Conservation (phyloP, 208 protist genomes). For the Plasmodiophora brassicae region DNA sequence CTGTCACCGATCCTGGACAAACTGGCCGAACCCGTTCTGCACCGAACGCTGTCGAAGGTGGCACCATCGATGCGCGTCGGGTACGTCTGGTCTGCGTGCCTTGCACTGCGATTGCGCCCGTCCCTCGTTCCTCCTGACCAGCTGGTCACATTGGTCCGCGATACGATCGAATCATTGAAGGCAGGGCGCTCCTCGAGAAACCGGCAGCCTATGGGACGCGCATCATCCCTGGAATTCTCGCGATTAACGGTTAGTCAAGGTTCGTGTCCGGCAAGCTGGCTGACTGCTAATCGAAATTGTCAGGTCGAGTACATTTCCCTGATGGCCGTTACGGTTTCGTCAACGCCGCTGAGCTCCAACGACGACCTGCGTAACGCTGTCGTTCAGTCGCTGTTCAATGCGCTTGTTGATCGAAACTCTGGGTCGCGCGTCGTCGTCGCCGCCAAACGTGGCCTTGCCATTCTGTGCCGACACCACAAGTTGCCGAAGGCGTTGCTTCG, state of each 20-base stretch:
- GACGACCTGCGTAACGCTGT: constrained; percentile 22
- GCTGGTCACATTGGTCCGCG: not conserved
- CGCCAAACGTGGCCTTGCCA: constrained; percentile 15
- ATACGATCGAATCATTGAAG: not conserved
- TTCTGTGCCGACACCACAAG: constrained; percentile 48
- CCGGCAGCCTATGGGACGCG: too few species aligned
- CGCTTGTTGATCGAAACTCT: not conserved
- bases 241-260: too few species aligned
- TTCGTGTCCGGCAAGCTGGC: too few species aligned
- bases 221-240: too few species aligned
- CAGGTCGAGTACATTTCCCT: constrained; percentile 18
- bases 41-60: constrained; percentile 32
- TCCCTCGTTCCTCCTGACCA: not conserved
- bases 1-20: not conserved
- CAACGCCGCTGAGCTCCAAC: not conserved
- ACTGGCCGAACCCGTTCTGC: constrained; percentile 37
- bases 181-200: not conserved
- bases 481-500: constrained; percentile 69
- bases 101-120: not conserved
- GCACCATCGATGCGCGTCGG: constrained; percentile 18
- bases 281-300: too few species aligned
- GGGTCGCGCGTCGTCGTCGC: not conserved
- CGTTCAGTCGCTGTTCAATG: constrained; percentile 2
- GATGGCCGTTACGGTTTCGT: constrained; percentile 18
- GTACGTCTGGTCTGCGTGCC: not conserved